Evolutionary conservation across 2,329 filamentous ascomycete genomes (phyloP).

Genomic region (Aureobasidium mangrovei): DNA sequence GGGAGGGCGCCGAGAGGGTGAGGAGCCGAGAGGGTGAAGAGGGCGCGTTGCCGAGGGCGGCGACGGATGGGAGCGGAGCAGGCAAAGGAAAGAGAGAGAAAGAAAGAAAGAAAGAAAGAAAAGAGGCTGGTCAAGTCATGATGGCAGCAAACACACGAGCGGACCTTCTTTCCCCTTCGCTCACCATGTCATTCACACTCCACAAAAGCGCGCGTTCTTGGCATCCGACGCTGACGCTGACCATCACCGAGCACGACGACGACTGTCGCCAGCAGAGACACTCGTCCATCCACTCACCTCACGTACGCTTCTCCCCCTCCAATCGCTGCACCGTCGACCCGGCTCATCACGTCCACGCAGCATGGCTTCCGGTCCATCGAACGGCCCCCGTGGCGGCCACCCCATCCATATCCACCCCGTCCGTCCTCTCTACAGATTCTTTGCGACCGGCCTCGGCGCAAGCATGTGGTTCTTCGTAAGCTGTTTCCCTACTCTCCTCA

Average conservation of each 20-base stretch:
- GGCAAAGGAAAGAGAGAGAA: neutral
- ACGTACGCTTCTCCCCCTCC: neutral
- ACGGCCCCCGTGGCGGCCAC: slow-evolving; percentile 38
- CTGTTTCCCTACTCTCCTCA: slow-evolving; percentile 16
- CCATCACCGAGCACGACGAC: neutral
- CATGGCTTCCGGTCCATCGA: slow-evolving; percentile 13
- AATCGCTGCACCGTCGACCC: neutral
- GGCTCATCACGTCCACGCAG: neutral
- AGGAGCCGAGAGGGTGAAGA: neutral
- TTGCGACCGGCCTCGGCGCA: slow-evolving; percentile 78
- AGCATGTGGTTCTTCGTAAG: slow-evolving; percentile 99
- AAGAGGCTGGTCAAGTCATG: neutral
- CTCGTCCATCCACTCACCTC: neutral
- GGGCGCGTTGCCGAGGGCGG: neutral
- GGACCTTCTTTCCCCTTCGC: too few relatives aligned
- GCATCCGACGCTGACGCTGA: neutral
- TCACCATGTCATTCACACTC: too few relatives aligned
- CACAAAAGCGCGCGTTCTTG: too few relatives aligned
- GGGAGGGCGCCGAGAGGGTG: neutral
- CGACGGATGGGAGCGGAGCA: neutral
- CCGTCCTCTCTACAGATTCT: slow-evolving; percentile 69
- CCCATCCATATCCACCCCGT: slow-evolving; percentile 52
- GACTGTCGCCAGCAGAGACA: neutral
- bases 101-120: too few relatives aligned
- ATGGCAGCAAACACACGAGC: too few relatives aligned